Evolutionary conservation across 208 protist species (phyloP).

Genomic region (Phytomonas sp.): DNA sequence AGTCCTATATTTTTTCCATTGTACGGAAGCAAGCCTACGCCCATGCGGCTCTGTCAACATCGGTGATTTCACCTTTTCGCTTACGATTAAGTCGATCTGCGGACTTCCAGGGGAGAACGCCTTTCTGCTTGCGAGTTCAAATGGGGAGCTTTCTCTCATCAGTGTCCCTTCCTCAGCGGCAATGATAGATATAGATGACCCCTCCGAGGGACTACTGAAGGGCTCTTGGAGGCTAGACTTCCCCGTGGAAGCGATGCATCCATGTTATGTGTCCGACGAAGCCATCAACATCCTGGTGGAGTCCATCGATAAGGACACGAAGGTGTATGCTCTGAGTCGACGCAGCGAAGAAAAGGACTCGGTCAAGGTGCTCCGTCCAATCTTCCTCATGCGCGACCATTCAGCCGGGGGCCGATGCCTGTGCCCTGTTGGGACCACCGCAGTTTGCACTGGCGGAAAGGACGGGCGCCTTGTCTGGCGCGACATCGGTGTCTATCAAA

Average conservation of each 20-base stretch:
- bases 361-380: conserved; percentile 43
- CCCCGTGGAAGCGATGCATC: conserved; percentile 41
- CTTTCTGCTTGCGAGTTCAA: conserved; percentile 43
- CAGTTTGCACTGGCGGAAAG: conserved; percentile 45
- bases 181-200: conserved; percentile 16
- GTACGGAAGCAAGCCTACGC: not conserved
- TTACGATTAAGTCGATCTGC: not conserved
- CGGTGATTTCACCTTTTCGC: not conserved
- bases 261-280: conserved; percentile 33
- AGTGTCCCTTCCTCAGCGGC: conserved; percentile 11
- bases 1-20: not conserved
- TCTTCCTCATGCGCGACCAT: conserved; percentile 71
- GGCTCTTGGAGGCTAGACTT: conserved; percentile 76
- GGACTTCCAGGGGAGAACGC: conserved; percentile 23
- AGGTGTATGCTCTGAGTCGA: conserved; percentile 74
- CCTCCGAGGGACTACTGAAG: conserved; percentile 29
- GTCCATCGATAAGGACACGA: conserved; percentile 78
- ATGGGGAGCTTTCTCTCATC: conserved; percentile 58
- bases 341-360: conserved; percentile 33
- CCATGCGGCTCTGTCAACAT: not conserved
- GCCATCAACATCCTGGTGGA: conserved; percentile 62
- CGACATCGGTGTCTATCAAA: conserved; percentile 60
- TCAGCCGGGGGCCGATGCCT: conserved; percentile 49
- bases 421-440: conserved; percentile 23
- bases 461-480: conserved; percentile 58